These are phyloP conservation scores for Metschnikowia dekortorum DNA, from an alignment of 805 yeast genomes.

Conservation along the genomic window DNA sequence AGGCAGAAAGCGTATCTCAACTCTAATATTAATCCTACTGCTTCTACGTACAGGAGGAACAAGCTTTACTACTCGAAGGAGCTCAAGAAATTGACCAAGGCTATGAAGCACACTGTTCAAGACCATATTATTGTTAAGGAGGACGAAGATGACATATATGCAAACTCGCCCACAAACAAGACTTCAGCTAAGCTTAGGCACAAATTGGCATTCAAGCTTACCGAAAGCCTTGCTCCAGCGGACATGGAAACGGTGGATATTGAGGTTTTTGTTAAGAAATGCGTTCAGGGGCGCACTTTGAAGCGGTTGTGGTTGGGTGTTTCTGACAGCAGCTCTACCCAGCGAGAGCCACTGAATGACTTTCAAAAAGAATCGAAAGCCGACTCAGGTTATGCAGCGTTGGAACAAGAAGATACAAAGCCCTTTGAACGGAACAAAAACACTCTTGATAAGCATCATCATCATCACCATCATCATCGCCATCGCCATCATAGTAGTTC, in stretches of 20 bases:
- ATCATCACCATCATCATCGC: conserved; percentile 3
- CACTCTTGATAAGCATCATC: conserved; percentile 4
- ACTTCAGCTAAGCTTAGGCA: conserved; percentile 28
- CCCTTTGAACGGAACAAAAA: not conserved
- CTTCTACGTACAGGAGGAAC: conserved; percentile 21
- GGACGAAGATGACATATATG: conserved; percentile 14
- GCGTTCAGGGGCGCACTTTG: conserved; percentile 32
- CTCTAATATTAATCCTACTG: conserved; percentile 5
- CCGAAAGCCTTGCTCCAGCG: conserved; percentile 30
- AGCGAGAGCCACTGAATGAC: not conserved
- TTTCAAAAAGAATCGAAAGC: not conserved
- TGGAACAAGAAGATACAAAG: not conserved
- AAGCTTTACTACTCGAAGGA: conserved; percentile 37
- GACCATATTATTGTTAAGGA: conserved; percentile 40
- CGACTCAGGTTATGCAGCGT: not conserved
- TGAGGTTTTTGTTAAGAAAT: conserved; percentile 28
- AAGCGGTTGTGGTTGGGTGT: conserved; percentile 30
- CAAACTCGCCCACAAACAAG: conserved; percentile 9
- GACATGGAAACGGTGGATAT: conserved; percentile 41
- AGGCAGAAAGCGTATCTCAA: not conserved
- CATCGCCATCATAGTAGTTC: conserved; percentile 5
- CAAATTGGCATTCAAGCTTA: conserved; percentile 29
- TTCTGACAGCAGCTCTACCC: conserved; percentile 1
- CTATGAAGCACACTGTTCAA: conserved; percentile 68
- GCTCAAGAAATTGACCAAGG: conserved; percentile 52